These are phyloP conservation scores for Yarrowia deformans DNA, from an alignment of 805 yeast species.

Conservation along the genomic window DNA sequence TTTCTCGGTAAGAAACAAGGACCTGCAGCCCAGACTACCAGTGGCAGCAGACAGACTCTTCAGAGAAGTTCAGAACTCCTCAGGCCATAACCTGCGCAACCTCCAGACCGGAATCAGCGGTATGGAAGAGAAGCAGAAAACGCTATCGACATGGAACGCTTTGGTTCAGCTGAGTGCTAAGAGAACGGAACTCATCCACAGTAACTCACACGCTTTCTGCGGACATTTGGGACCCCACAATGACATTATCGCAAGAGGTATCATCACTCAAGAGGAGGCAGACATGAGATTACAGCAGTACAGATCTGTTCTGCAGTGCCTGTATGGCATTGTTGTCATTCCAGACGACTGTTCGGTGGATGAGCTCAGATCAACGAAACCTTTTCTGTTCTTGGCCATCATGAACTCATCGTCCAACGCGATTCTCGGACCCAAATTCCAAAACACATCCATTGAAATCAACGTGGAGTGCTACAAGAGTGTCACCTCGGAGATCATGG, in stretches of 20 bases:
- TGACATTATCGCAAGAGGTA: slow-evolving; percentile 60
- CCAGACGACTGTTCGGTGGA: slow-evolving; percentile 57
- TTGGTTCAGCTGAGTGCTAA: slow-evolving; percentile 17
- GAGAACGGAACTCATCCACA: slow-evolving; percentile 30
- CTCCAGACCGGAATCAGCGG: slow-evolving; percentile 26
- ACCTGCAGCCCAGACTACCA: slow-evolving; percentile 25
- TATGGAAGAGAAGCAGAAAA: slow-evolving; percentile 19
- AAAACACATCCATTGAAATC: slow-evolving; percentile 12
- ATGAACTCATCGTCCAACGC: slow-evolving; percentile 65
- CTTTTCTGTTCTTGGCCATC: slow-evolving; percentile 68
- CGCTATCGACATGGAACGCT: slow-evolving; percentile 18
- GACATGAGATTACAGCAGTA: slow-evolving; percentile 60
- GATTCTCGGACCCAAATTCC: slow-evolving; percentile 18
- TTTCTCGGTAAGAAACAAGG: slow-evolving; percentile 30
- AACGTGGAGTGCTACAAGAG: slow-evolving; percentile 23
- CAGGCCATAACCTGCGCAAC: neutral
- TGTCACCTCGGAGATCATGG: slow-evolving; percentile 60
- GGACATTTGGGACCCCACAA: slow-evolving; percentile 42
- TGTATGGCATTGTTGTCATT: slow-evolving; percentile 66
- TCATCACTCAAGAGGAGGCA: slow-evolving; percentile 68
- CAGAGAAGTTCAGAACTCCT: slow-evolving; percentile 6
- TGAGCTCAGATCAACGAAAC: slow-evolving; percentile 59
- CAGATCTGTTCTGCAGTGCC: slow-evolving; percentile 55
- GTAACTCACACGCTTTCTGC: slow-evolving; percentile 22
- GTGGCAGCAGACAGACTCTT: slow-evolving; percentile 17